Evolutionary conservation across 306 rosid genomes (phyloP).

Genomic region (Quillaja saponaria): DNA sequence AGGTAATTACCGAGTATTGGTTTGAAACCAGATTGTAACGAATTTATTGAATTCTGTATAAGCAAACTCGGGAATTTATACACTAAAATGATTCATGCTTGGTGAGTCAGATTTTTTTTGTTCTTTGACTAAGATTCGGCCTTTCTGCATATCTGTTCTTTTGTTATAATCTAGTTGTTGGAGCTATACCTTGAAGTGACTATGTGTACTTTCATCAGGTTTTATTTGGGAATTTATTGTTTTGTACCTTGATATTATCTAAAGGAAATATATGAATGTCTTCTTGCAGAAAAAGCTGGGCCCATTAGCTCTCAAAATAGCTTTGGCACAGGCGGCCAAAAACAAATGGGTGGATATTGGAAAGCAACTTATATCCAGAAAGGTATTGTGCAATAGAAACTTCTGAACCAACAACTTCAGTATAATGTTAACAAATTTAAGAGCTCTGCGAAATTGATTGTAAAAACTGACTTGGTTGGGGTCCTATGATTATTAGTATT

Average conservation of each 20-base stretch:
- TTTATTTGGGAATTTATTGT: not conserved
- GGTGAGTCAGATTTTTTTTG: not conserved
- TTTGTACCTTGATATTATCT: not conserved
- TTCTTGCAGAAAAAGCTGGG: constrained; percentile 68
- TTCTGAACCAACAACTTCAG: too few relatives aligned
- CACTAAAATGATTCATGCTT: not conserved
- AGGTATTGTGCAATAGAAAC: constrained; percentile 55
- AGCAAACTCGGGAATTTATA: not conserved
- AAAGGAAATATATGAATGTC: constrained; percentile 21
- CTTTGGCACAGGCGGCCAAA: constrained; percentile 77
- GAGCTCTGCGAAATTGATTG: too few relatives aligned
- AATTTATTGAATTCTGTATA: not conserved
- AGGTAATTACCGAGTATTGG: constrained; percentile 41
- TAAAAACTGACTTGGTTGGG: too few relatives aligned
- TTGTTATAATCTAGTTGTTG: not conserved
- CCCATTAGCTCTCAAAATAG: constrained; percentile 67
- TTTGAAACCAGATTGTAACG: not conserved
- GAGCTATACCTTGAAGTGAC: not conserved
- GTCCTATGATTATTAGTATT: too few relatives aligned
- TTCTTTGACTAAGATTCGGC: not conserved
- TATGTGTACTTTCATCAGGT: not conserved
- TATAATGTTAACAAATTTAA: too few relatives aligned
- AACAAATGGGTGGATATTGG: constrained; percentile 91
- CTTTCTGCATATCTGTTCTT: not conserved
- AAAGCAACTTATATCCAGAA: constrained; percentile 60